Evolutionary conservation across 1,139 yeast species (phyloP), one percentile per base, ranked within the genome.

Genomic region (Meyerozyma carpophila): DNA sequence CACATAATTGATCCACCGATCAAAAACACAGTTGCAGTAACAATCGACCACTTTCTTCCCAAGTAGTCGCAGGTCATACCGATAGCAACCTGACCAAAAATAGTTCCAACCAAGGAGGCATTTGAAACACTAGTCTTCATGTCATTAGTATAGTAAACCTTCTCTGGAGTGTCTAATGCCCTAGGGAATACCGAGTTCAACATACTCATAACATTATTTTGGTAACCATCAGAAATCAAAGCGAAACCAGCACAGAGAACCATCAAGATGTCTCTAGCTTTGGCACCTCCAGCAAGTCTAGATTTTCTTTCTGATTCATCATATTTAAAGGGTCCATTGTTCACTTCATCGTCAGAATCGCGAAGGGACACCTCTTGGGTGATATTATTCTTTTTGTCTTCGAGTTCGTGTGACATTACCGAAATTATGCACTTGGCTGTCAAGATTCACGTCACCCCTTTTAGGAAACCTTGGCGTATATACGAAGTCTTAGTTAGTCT

Each of bases 161-260:
- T 61, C 14, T 65, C 54, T 2, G 77, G 77, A 56, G 79, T 80
- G 44, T 67, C 54, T 25, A 56, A 50, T 4, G 77, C 62, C 27
- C 9, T 10, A 8, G 37, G 37, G 52, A 78, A 77, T 20, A 79
- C 68, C 24, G 71, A 61, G 59, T 80, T 80, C 52, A 72, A 52
- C 80, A 80, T 78, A 10, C 82, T 75, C 79, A 81, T 81, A 48
- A 79, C 68, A 51, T 75, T 78, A 56, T 81, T 80, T 55, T 79
- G 84, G 59, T 81, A 81, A 7, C 86, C 86, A 56, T 81, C 86
- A 20, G 81, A 73, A 51, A 79, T 72, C 51, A 81, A 65, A 1
- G 84, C 86, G 45, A 75, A 77, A 16, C 85, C 85, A 11, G 81
- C 71, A 55, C 79, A 73, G 40, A 74, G 53, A 44, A 77, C 72